Evolutionary conservation across 2,329 filamentous ascomycete genomes (phyloP).

Genomic region (Exophiala sideris): DNA sequence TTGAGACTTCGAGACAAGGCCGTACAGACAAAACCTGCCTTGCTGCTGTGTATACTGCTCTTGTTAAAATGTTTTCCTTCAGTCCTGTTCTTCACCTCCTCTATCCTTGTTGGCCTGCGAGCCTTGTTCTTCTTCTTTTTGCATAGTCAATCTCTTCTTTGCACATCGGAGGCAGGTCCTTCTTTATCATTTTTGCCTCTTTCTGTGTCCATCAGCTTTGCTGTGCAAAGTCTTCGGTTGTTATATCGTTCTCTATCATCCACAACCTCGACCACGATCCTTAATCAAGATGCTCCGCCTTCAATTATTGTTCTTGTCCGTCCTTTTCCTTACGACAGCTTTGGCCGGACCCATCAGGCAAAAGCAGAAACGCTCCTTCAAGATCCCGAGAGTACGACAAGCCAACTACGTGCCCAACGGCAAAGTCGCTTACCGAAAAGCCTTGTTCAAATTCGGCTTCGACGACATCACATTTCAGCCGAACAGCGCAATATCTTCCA

Average conservation of each 20-base stretch:
- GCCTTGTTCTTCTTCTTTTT: constrained; percentile 14
- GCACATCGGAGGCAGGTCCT: constrained; percentile 22
- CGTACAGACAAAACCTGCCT: constrained; percentile 1
- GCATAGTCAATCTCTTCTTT: constrained; percentile 9
- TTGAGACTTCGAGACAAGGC: constrained; percentile 19
- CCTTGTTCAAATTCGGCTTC: constrained; percentile 62
- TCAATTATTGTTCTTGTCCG: constrained; percentile 26
- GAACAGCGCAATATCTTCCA: constrained; percentile 28
- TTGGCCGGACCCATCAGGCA: constrained; percentile 35
- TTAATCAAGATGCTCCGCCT: constrained; percentile 22
- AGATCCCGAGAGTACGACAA: constrained; percentile 57
- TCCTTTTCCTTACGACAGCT: constrained; percentile 33
- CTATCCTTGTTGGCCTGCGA: constrained; percentile 20
- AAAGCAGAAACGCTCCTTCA: constrained; percentile 51
- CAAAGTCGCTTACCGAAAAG: constrained; percentile 60
- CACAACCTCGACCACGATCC: constrained; percentile 15
- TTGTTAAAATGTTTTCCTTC: constrained; percentile 18
- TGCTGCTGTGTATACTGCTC: constrained; percentile 2
- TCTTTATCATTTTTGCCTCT: constrained; percentile 16
- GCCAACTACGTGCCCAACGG: constrained; percentile 58
- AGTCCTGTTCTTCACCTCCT: constrained; percentile 15
- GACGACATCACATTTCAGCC: constrained; percentile 37
- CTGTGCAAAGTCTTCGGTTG: constrained; percentile 1
- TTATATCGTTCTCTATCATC: constrained; percentile 8
- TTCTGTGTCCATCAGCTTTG: constrained; percentile 14